phyloP scores from a whole-genome alignment of 106 monocot genomes.

The Triglochin maritima region DNA sequence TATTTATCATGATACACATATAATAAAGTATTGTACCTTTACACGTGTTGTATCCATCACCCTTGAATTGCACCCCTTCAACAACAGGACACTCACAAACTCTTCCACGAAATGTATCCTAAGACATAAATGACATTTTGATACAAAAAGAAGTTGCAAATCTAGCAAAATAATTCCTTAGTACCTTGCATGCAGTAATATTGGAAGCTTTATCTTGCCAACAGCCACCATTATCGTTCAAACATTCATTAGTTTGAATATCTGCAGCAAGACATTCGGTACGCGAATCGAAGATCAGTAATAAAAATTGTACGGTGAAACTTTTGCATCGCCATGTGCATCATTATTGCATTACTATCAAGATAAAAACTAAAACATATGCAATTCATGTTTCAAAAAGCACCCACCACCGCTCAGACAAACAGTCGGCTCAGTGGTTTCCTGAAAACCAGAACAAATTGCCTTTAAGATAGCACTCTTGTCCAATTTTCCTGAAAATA shows the following conservation, averaged over 20 bases:
- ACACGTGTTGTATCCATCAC: slow-evolving; percentile 77
- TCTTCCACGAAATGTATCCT: slow-evolving; percentile 95
- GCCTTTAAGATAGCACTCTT: slow-evolving; percentile 78
- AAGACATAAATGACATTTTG: neutral
- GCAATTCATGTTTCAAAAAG: neutral
- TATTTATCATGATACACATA: too few species aligned
- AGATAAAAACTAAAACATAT: too few species aligned
- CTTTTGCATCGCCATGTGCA: too few species aligned
- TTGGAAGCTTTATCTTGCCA: slow-evolving; percentile 80
- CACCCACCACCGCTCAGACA: slow-evolving; percentile 68
- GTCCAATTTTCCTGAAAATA: slow-evolving; percentile 60
- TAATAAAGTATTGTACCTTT: slow-evolving; percentile 30
- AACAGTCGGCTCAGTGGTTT: slow-evolving; percentile 80
- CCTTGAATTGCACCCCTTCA: slow-evolving; percentile 74
- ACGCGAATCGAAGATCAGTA: neutral
- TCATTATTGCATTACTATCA: too few species aligned
- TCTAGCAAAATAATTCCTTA: neutral
- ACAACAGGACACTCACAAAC: slow-evolving; percentile 74
- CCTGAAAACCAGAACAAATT: slow-evolving; percentile 86
- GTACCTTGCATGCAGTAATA: slow-evolving; percentile 86
- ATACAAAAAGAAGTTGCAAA: neutral
- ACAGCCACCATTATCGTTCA: slow-evolving; percentile 75
- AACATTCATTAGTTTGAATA: slow-evolving; percentile 84
- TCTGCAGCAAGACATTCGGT: slow-evolving; percentile 27
- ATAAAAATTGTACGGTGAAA: neutral